These are phyloP conservation scores for Stephania yunnanensis DNA, from an alignment of 164 flowering plant species.

Conservation along the genomic window DNA sequence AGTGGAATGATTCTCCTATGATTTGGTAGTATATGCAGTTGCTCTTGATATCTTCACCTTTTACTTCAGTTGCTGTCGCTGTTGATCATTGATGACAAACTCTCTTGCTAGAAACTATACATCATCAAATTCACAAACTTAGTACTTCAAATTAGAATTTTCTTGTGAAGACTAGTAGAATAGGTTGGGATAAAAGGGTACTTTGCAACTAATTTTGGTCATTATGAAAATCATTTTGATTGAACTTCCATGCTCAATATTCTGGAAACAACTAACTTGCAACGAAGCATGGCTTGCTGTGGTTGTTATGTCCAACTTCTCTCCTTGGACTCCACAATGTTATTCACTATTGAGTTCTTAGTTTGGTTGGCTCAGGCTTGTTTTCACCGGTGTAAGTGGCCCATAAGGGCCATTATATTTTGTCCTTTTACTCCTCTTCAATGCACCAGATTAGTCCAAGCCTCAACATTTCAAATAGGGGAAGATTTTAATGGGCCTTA, in stretches of 20 bases:
- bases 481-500: not conserved
- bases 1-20: not conserved
- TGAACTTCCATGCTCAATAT: not conserved
- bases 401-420: not conserved
- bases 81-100: too few species aligned
- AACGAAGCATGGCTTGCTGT: not conserved
- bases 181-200: not conserved
- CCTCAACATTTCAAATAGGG: not conserved
- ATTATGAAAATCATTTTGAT: not conserved
- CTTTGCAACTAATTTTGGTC: not conserved
- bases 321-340: not conserved
- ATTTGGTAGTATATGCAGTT: not conserved
- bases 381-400: not conserved
- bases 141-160: not conserved
- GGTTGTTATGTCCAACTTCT: not conserved
- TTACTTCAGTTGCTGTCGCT: too few species aligned
- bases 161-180: not conserved
- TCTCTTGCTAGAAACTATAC: too few species aligned
- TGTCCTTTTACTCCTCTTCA: not conserved
- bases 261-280: not conserved
- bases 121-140: not conserved
- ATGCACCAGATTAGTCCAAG: not conserved
- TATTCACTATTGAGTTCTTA: not conserved
- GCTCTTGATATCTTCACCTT: too few species aligned
- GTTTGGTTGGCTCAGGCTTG: not conserved